phyloP scores from a whole-genome alignment of 345 rosid genomes.

The Conringia planisiliqua region DNA sequence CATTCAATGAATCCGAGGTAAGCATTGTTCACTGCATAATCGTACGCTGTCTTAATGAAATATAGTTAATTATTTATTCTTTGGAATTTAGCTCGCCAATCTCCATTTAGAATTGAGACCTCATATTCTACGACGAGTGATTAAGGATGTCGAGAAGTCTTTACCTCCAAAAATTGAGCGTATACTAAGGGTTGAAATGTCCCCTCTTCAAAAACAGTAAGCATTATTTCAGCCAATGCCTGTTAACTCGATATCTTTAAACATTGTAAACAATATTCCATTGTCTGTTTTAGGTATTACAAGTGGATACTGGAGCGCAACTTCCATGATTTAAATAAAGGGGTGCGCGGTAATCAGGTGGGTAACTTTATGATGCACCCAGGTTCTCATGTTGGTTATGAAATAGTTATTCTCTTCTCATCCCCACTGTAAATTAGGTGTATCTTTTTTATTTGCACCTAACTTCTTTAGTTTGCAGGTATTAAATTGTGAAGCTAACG shows the following conservation, averaged over 20 bases:
- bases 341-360: conserved; percentile 99
- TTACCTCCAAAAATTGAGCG: conserved; percentile 99
- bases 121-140: conserved; percentile 94
- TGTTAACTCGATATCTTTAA: neutral
- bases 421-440: neutral
- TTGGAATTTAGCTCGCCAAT: conserved; percentile 74
- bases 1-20: conserved; percentile 95
- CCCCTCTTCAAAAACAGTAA: conserved; percentile 99
- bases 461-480: conserved; percentile 15
- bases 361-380: conserved; percentile 25
- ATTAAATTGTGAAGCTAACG: conserved; percentile 17
- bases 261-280: neutral
- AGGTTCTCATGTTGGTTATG: conserved; percentile 9
- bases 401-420: conserved; percentile 3
- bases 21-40: neutral
- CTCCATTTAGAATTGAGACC: conserved; percentile 98
- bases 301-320: conserved; percentile 99
- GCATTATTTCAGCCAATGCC: conserved; percentile 17
- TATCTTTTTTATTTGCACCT: neutral
- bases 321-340: conserved; percentile 96
- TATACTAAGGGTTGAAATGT: conserved; percentile 98
- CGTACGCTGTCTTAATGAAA: neutral
- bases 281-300: conserved; percentile 61
- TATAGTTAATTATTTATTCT: neutral
- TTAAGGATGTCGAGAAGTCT: conserved; percentile 98